A percentile compares a stretch with the other conserved stretches of the same genome.
Conservation (phyloP, 2,329 filamentous ascomycete species). For the Cercospora zeina region DNA sequence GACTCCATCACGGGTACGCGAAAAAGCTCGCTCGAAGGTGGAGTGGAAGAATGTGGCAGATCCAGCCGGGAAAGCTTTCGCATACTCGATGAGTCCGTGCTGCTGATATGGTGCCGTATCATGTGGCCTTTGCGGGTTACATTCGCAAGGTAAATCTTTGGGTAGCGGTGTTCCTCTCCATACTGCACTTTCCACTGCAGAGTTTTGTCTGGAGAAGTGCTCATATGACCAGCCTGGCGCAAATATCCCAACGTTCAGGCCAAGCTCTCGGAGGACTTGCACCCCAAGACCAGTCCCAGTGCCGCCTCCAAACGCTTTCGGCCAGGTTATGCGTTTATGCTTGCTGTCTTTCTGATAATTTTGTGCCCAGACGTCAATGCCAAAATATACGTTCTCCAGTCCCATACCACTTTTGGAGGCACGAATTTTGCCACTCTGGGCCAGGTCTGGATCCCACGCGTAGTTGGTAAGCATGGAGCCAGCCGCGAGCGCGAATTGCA, state of each 20-base stretch:
- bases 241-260: constrained; percentile 47
- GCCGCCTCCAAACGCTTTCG: constrained; percentile 43
- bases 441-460: constrained; percentile 43
- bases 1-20: not conserved
- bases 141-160: constrained; percentile 35
- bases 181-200: constrained; percentile 38
- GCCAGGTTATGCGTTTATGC: constrained; percentile 42
- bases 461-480: constrained; percentile 50
- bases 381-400: constrained; percentile 42
- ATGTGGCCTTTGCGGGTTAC: constrained; percentile 13
- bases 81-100: constrained; percentile 40
- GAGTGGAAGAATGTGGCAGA: constrained; percentile 43
- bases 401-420: constrained; percentile 34
- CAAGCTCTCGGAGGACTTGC: constrained; percentile 40
- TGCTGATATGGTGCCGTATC: constrained; percentile 5
- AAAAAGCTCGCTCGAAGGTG: constrained; percentile 42
- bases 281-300: constrained; percentile 48
- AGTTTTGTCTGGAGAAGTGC: constrained; percentile 42
- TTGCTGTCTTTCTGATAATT: constrained; percentile 38
- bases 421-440: constrained; percentile 34
- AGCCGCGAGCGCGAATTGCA: constrained; percentile 43
- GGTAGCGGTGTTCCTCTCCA: constrained; percentile 42
- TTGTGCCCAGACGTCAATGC: constrained; percentile 52
- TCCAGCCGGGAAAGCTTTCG: constrained; percentile 34
- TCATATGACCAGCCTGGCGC: constrained; percentile 52